These are phyloP conservation scores for Coriaria nepalensis DNA, from an alignment of 306 rosid species.

Conservation along the genomic window DNA sequence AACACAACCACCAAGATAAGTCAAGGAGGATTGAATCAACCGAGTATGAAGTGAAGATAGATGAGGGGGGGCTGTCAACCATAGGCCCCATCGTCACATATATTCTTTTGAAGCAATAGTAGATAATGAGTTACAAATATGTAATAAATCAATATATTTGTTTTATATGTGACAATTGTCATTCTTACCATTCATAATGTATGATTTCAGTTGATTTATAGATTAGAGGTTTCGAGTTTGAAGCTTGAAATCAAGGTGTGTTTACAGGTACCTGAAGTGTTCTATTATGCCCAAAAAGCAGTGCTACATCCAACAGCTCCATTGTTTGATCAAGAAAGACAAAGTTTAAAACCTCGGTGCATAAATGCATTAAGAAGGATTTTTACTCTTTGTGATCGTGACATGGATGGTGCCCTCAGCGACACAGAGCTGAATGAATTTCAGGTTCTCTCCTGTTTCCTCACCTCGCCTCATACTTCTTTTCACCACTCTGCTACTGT, in stretches of 20 bases:
- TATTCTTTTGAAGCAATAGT: no score
- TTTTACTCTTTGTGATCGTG: slow-evolving; percentile 67
- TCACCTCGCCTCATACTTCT: not conserved
- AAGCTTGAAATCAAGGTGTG: slow-evolving; percentile 15
- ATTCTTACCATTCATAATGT: no score
- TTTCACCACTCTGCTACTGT: not conserved
- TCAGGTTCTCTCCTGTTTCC: slow-evolving; percentile 50
- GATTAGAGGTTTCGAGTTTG: slow-evolving; percentile 6
- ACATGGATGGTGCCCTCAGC: slow-evolving; percentile 88
- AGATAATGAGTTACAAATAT: no score
- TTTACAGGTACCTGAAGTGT: slow-evolving; percentile 75
- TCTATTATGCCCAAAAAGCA: slow-evolving; percentile 80
- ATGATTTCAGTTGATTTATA: not conserved
- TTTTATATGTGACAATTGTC: no score
- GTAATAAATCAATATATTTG: no score
- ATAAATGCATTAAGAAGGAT: slow-evolving; percentile 77
- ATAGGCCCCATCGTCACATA: no score
- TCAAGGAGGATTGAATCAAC: not conserved
- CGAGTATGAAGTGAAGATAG: not conserved
- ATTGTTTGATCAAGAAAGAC: slow-evolving; percentile 65
- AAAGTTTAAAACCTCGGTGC: slow-evolving; percentile 51
- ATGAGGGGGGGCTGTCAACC: no score
- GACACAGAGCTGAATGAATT: slow-evolving; percentile 76
- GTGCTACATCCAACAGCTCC: slow-evolving; percentile 80
- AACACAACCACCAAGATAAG: no score